These are phyloP conservation scores for Globisporangium paddicum DNA, from an alignment of 352 stramenopile genomes.

Conservation along the genomic window DNA sequence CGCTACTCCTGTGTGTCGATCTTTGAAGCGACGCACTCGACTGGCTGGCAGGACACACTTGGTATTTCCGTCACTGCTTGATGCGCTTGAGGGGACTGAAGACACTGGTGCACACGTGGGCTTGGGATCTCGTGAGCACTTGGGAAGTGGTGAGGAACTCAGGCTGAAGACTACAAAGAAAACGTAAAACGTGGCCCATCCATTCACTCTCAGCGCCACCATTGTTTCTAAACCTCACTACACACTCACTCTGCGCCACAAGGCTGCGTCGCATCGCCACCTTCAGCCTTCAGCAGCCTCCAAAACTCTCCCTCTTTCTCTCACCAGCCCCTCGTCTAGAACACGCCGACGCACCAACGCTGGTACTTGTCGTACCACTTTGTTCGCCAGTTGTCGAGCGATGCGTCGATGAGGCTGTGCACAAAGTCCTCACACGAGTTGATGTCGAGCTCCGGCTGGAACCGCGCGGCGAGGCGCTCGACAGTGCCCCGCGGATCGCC, in stretches of 20 bases:
- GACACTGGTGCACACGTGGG: not conserved
- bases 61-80: not conserved
- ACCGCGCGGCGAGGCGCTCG: slow-evolving; percentile 88
- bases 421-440: slow-evolving; percentile 94
- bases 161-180: not conserved
- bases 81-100: too few species aligned
- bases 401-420: slow-evolving; percentile 94
- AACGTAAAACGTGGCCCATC: not conserved
- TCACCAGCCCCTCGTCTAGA: slow-evolving; percentile 49
- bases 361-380: slow-evolving; percentile 97
- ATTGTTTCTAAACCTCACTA: not conserved
- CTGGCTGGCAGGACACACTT: not conserved
- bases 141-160: not conserved
- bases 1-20: not conserved
- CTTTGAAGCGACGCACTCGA: not conserved
- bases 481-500: slow-evolving; percentile 90
- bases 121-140: not conserved
- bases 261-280: not conserved
- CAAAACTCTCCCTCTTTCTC: not conserved
- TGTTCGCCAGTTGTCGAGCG: slow-evolving; percentile 96
- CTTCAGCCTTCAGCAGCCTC: not conserved
- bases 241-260: not conserved
- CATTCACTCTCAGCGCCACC: not conserved
- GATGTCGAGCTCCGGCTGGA: slow-evolving; percentile 92
- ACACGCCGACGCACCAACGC: slow-evolving; percentile 89